Conservation (phyloP, 73 alveolate species). For the Loxodes magnus region DNA sequence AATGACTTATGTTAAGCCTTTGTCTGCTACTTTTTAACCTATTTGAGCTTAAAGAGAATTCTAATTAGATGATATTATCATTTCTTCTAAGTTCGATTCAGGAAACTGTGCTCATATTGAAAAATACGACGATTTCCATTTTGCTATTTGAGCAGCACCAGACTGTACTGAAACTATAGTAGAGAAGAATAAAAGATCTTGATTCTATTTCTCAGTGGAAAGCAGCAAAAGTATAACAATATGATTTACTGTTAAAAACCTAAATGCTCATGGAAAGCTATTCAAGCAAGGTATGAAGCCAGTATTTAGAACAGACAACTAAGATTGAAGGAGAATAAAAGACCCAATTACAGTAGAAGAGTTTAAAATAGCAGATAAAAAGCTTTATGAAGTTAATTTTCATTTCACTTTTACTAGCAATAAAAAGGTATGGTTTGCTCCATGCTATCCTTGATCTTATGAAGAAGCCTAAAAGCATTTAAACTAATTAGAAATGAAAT, state of each 20-base stretch:
- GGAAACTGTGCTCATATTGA: slow-evolving; percentile 8
- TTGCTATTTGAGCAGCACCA: slow-evolving; percentile 3
- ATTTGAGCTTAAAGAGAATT: no score
- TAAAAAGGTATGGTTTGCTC: slow-evolving; percentile 27
- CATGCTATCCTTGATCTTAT: slow-evolving; percentile 24
- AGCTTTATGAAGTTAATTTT: slow-evolving; percentile 27
- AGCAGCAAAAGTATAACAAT: slow-evolving; percentile 3
- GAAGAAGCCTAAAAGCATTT: slow-evolving; percentile 13
- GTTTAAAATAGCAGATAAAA: slow-evolving; percentile 10
- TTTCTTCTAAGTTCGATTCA: slow-evolving; percentile 8
- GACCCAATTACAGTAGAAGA: slow-evolving; percentile 8
- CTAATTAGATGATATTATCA: background rate
- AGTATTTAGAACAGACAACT: slow-evolving; percentile 9
- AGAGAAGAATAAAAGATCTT: slow-evolving; percentile 14
- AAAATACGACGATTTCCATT: background rate
- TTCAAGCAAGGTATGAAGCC: slow-evolving; percentile 34
- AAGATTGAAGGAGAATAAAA: slow-evolving; percentile 18
- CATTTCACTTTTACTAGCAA: slow-evolving; percentile 6
- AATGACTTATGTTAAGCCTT: no score
- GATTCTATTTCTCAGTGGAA: slow-evolving; percentile 36
- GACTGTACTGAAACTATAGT: slow-evolving; percentile 7
- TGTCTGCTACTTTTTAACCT: no score
- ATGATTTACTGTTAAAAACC: slow-evolving; percentile 19
- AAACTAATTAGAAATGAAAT: slow-evolving; percentile 9
- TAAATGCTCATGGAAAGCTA: slow-evolving; percentile 27